Base-by-base conservation (phyloP, 2,329 filamentous ascomycete genomes). In the Neofusicoccum kwambonambiense region DNA sequence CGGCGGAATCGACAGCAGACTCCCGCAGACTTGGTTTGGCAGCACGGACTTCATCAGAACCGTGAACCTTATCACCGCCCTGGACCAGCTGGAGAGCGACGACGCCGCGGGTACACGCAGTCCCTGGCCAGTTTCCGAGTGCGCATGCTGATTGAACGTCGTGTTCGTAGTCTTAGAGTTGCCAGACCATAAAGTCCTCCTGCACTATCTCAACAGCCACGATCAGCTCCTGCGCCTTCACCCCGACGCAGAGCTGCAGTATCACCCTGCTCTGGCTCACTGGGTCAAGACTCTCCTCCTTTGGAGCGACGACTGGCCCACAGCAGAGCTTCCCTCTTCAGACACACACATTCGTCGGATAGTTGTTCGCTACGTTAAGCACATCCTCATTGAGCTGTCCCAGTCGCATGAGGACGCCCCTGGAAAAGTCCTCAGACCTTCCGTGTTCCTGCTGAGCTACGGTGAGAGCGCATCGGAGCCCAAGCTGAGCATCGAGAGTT, bases 181-280 rank as follows among this genome's bases (percentile, higher is more conserved):
- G 15, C 39, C 54, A 5, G 27, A 31, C 22, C 41, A 34, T 9
- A 44, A 58, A 45, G 39, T 58, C 6, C 22, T 58, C 39, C 41
- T 58, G 27, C 54, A 58, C 54, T 58, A 22, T 15, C 54, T 58
- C n/a, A 15, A 58, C 41, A 44, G 54, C 39, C 44, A 61, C 31
- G 11, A 50, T 19, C 57, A 61, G 31, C 45, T 49, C 7, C 17
- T 61, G 2, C 45, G 31, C 7, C 19, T 62, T 12, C 60, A 50
- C 13, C 47, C 71, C 39, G 54, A 62, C 3, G 76, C 70, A 2
- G 69, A 72, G 15, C 68, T 79, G 6, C 67, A 70, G 35, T 65
- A 72, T 50, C 78, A 79, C 45, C 77, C 77, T 1, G 79, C 77
- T 65, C 69, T 80, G 19, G 71, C 73, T 4, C 76, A 79, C 57